Base-by-base conservation (phyloP, 2,329 filamentous ascomycete genomes). In the Lasiodiplodia gonubiensis region DNA sequence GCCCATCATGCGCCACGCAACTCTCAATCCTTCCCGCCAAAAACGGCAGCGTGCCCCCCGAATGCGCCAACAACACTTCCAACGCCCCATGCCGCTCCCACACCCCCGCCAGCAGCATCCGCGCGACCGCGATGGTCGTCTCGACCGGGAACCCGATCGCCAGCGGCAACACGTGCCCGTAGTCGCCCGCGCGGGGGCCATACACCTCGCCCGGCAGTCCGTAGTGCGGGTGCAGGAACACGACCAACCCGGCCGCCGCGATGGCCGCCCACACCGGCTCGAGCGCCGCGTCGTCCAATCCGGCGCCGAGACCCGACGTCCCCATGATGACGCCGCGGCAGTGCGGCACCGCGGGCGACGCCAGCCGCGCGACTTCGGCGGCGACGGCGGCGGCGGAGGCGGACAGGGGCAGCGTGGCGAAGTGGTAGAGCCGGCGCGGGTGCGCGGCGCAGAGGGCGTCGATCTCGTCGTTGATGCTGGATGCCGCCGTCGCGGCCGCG, bases 181-280 rank as follows among this genome's bases (percentile, higher is more conserved):
- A 97, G 37, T 86, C 84, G 69, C 90, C 89, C 0, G 86, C 87
- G 8, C 90, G 83, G 0, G 91, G 87, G 0, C 94, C 94, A 80
- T 92, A 97, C 3, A 96, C 92, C 10, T 88, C 86, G 68, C 87
- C 86, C 0, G 93, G 93, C 2, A 97, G 86, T 1, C 94, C 94
- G 76, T 97, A 97, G 79, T 97, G 94, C 33, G 94, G 94, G 78
- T 97, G 94, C 63, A 97, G 79, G 80, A 97, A 97, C 59, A 97
- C 83, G 27, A 91, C 82, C 39, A 92, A 82, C 8, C 83, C 78
- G 0, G 86, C 86, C 49, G 86, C 84, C 51, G 92, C 87, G 1
- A 97, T 79, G 0, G 90, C 89, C 12, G 84, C 77, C 79, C 93
- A 92, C 12, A 97, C 85, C 0, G 90, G 88, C 42, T 94, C 85